Conservation (phyloP, 2,329 filamentous ascomycete genomes). For the Ophiostoma tasmaniense region DNA sequence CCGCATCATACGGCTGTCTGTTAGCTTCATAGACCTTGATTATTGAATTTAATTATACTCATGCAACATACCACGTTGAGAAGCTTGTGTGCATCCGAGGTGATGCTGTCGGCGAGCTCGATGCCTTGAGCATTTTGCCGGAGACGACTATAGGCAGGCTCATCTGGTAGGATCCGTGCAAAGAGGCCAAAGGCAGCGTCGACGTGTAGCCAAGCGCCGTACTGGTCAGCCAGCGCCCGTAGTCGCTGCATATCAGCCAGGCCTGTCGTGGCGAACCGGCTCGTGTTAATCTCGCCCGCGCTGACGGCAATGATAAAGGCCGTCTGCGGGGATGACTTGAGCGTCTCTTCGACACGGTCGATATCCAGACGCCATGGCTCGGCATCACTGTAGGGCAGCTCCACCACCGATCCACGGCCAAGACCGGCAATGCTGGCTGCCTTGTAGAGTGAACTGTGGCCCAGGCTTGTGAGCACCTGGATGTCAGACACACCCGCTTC, state of each 20-base stretch:
- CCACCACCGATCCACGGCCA: conserved; percentile 59
- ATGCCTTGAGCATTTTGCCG: conserved; percentile 52
- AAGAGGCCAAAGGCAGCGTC: conserved; percentile 82
- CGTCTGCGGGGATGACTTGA: conserved; percentile 37
- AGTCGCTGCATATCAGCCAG: conserved; percentile 52
- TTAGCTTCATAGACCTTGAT: neutral
- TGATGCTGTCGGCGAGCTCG: conserved; percentile 78
- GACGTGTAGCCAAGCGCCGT: conserved; percentile 79
- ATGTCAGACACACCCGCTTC: conserved; percentile 57
- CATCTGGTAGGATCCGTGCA: conserved; percentile 53
- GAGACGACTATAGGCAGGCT: conserved; percentile 46
- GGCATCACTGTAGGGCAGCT: conserved; percentile 42
- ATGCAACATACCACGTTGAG: conserved; percentile 63
- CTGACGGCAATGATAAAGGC: conserved; percentile 70
- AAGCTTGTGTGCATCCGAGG: conserved; percentile 82
- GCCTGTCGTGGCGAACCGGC: conserved; percentile 60
- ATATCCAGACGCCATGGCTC: conserved; percentile 66
- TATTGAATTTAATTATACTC: too few relatives aligned
- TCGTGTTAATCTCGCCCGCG: conserved; percentile 85
- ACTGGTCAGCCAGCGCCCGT: conserved; percentile 60
- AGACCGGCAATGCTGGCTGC: conserved; percentile 75
- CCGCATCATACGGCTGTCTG: conserved; percentile 75
- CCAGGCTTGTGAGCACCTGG: conserved; percentile 70
- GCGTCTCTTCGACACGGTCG: conserved; percentile 50
- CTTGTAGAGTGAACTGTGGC: conserved; percentile 77